Percentiles rank a stretch among this genome's conserved stretches.
Conservation (phyloP, 495 filamentous ascomycete genomes). For the Trichoderma parareesei region DNA sequence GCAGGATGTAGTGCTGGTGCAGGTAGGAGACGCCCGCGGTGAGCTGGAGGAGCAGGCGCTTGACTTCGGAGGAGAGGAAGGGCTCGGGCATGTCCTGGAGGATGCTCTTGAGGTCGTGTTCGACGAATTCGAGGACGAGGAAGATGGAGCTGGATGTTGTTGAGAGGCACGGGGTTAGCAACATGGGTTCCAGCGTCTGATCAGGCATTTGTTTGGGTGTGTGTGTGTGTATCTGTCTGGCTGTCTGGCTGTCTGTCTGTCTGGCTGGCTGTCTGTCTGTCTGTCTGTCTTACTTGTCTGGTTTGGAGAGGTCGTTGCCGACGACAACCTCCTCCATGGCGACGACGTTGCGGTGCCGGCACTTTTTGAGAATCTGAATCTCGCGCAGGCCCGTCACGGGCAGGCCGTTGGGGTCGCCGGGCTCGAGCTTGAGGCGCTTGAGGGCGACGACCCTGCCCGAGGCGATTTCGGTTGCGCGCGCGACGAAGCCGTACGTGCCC, state of each 20-base stretch:
- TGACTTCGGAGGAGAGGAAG: constrained; percentile 87
- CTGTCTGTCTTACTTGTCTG: constrained; percentile 57
- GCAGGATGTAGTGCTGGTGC: constrained; percentile 86
- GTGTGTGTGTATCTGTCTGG: not conserved
- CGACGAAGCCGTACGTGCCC: constrained; percentile 91
- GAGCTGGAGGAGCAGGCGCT: constrained; percentile 81
- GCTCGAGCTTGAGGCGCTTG: constrained; percentile 91
- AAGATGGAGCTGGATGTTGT: constrained; percentile 55
- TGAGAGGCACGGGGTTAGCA: not conserved
- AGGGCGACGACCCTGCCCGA: constrained; percentile 86
- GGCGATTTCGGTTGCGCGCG: constrained; percentile 66
- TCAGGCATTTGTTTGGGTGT: not conserved
- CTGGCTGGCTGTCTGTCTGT: not conserved
- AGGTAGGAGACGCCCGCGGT: constrained; percentile 75
- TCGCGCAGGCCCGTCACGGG: constrained; percentile 89
- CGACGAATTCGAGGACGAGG: constrained; percentile 95
- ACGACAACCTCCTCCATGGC: constrained; percentile 78
- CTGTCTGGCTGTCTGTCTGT: not conserved
- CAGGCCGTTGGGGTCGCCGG: constrained; percentile 67
- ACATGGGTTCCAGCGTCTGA: not conserved
- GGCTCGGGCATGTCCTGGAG: constrained; percentile 91
- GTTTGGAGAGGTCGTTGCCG: constrained; percentile 52
- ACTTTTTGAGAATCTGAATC: constrained; percentile 53
- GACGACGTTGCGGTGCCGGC: constrained; percentile 67
- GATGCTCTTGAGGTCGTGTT: constrained; percentile 94